These are phyloP conservation scores for Nigrograna mackinnonii DNA, from an alignment of 2,329 filamentous ascomycete species.

Conservation along the genomic window DNA sequence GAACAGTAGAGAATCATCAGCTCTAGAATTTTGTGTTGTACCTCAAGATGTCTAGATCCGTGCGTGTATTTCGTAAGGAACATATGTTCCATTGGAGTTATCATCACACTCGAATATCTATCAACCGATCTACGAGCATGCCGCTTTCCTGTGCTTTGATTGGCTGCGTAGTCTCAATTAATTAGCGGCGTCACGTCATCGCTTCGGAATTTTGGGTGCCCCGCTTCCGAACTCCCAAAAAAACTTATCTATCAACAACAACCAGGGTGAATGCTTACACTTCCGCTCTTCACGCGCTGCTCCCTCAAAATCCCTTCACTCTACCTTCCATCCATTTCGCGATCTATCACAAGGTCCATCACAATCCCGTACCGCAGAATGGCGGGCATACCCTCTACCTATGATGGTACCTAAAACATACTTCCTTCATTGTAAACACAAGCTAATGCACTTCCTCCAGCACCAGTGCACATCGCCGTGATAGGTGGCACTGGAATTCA, in stretches of 20 bases:
- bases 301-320: background rate
- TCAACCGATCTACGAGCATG: no score
- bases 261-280: background rate
- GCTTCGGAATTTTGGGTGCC: no score
- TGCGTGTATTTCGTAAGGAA: no score
- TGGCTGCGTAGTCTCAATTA: no score
- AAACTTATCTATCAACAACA: no score
- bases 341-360: constrained; percentile 1
- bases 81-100: no score
- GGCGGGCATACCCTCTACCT: constrained; percentile 36
- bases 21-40: no score
- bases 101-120: no score
- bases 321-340: background rate
- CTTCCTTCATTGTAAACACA: background rate
- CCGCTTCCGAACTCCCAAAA: background rate
- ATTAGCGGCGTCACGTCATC: no score
- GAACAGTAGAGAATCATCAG: no score
- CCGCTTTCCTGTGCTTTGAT: no score
- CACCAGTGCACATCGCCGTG: constrained; percentile 54
- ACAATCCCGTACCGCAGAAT: constrained; percentile 26
- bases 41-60: no score
- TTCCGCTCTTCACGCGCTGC: background rate
- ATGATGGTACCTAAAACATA: constrained; percentile 24
- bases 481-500: constrained; percentile 82
- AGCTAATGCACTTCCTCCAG: constrained; percentile 29